Conservation (phyloP, 2,329 filamentous ascomycete genomes). For the Hymenoscyphus salicellus region DNA sequence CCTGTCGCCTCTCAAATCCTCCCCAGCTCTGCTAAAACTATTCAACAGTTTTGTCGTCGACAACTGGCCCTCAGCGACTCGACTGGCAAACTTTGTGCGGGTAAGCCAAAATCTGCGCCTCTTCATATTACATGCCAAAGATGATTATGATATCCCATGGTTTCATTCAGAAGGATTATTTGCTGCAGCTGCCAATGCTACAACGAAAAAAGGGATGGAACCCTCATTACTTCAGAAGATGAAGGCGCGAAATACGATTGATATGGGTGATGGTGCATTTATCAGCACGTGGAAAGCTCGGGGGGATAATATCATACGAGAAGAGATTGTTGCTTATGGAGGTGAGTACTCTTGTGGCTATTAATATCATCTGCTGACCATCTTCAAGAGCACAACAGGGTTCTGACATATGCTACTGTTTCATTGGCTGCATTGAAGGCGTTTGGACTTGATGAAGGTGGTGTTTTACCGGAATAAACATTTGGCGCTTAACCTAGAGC, state of each 20-base stretch:
- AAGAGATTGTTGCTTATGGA: slow-evolving; percentile 35
- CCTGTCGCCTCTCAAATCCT: slow-evolving; percentile 68
- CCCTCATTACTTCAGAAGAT: slow-evolving; percentile 28
- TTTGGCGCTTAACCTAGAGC: not conserved
- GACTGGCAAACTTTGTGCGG: slow-evolving; percentile 58
- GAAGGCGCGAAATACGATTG: slow-evolving; percentile 33
- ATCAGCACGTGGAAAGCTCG: slow-evolving; percentile 35
- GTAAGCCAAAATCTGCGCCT: slow-evolving; percentile 58
- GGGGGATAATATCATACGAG: slow-evolving; percentile 33
- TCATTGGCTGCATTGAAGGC: slow-evolving; percentile 62
- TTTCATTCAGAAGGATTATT: slow-evolving; percentile 65
- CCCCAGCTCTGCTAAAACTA: slow-evolving; percentile 61
- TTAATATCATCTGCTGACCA: slow-evolving; percentile 17
- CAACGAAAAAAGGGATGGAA: slow-evolving; percentile 38
- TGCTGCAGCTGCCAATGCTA: slow-evolving; percentile 54
- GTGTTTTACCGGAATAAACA: slow-evolving; percentile 15
- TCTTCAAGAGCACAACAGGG: slow-evolving; percentile 62
- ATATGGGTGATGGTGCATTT: slow-evolving; percentile 35
- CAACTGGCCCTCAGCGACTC: slow-evolving; percentile 70
- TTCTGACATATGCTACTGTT: slow-evolving; percentile 64
- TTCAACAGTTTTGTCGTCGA: slow-evolving; percentile 68
- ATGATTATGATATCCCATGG: slow-evolving; percentile 82
- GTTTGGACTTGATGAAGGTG: slow-evolving; percentile 48
- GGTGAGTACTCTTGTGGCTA: slow-evolving; percentile 26
- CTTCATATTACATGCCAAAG: slow-evolving; percentile 72